Evolutionary conservation across 768 basidiomycete species (phyloP).

Genomic region (Suillus discolor): DNA sequence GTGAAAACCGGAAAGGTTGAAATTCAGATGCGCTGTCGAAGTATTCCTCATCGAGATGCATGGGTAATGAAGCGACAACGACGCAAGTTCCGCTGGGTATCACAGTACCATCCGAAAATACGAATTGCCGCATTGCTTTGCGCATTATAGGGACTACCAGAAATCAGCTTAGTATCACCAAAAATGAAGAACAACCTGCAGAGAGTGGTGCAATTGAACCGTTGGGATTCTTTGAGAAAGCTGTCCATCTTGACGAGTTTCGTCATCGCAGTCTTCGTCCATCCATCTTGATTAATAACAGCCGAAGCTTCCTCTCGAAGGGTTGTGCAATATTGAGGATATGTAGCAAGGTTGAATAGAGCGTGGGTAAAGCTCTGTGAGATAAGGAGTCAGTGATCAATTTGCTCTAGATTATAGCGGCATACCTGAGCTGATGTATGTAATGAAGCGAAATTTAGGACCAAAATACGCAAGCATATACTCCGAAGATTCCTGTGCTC

Average conservation of each 20-base stretch:
- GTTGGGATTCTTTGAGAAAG: slow-evolving; percentile 45
- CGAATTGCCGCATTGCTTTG: slow-evolving; percentile 36
- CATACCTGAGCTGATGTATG: slow-evolving; percentile 36
- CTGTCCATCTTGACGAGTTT: slow-evolving; percentile 43
- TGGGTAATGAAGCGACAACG: slow-evolving; percentile 29
- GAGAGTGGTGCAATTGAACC: slow-evolving; percentile 35
- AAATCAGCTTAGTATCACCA: slow-evolving; percentile 10
- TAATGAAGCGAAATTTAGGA: slow-evolving; percentile 40
- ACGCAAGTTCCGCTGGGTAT: slow-evolving; percentile 42
- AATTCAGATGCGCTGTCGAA: slow-evolving; percentile 46
- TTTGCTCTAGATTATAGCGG: neutral
- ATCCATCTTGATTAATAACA: slow-evolving; percentile 33
- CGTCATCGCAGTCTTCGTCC: slow-evolving; percentile 34
- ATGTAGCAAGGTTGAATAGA: slow-evolving; percentile 41
- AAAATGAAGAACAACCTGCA: slow-evolving; percentile 25
- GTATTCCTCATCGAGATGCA: slow-evolving; percentile 41
- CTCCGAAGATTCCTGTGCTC: slow-evolving; percentile 30
- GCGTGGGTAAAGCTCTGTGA: slow-evolving; percentile 37
- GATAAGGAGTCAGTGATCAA: slow-evolving; percentile 8
- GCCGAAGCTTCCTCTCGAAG: slow-evolving; percentile 43
- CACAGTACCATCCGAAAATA: slow-evolving; percentile 37
- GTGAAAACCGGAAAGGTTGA: slow-evolving; percentile 42
- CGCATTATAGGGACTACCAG: slow-evolving; percentile 32
- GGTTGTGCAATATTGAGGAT: slow-evolving; percentile 39
- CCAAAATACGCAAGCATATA: slow-evolving; percentile 36